Conservation (phyloP, 2,329 filamentous ascomycete genomes). For the Fusarium scirpi region DNA sequence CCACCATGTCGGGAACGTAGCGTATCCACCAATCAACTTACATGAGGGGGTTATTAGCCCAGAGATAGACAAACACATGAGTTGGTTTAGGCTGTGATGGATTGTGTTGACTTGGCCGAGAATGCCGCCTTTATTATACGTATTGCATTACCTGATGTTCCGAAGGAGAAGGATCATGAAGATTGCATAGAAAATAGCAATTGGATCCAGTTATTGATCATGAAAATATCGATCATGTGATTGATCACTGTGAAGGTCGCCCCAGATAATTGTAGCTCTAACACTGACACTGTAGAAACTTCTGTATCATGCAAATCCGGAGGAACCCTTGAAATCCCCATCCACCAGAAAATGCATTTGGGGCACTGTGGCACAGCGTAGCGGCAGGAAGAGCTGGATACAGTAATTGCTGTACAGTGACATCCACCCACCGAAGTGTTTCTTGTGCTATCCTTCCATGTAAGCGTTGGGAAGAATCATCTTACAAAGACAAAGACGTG, state of each 20-base stretch:
- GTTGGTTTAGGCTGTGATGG: not conserved
- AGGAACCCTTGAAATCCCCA: not conserved
- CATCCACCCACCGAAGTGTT: not conserved
- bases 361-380: conserved; percentile 25
- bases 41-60: conserved; percentile 30
- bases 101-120: conserved; percentile 7
- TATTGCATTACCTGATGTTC: not conserved
- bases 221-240: conserved; percentile 10
- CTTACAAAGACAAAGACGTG: conserved; percentile 5
- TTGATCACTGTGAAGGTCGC: conserved; percentile 6
- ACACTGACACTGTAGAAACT: conserved; percentile 4
- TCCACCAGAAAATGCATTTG: conserved; percentile 13
- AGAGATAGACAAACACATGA: conserved; percentile 12
- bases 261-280: conserved; percentile 2
- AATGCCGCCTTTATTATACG: conserved; percentile 11
- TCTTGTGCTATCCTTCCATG: not conserved
- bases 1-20: conserved; percentile 20
- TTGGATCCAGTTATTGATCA: not conserved
- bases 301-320: conserved; percentile 21
- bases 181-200: not conserved
- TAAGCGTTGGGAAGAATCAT: conserved; percentile 1
- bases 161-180: not conserved
- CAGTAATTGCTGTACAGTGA: conserved; percentile 10
- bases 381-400: conserved; percentile 7
- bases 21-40: conserved; percentile 48